These are phyloP conservation scores for Fusarium euwallaceae DNA, from an alignment of 2,329 filamentous ascomycete genomes.

Conservation along the genomic window DNA sequence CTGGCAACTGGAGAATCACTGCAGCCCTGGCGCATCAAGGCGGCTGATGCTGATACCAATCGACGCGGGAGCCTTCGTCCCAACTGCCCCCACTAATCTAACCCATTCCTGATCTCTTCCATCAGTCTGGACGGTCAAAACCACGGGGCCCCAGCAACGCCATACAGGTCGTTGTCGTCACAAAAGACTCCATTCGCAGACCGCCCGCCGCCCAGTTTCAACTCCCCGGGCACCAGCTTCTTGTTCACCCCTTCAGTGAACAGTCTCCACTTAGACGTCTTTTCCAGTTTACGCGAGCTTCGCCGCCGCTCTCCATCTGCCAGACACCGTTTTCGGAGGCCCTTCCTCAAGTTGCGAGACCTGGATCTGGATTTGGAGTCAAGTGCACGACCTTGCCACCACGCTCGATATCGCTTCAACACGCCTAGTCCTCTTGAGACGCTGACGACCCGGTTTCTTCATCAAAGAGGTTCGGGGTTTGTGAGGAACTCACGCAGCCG, in stretches of 20 bases:
- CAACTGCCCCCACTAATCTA: conserved; percentile 45
- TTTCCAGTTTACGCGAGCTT: conserved; percentile 13
- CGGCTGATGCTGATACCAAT: conserved; percentile 44
- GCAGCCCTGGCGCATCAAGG: conserved; percentile 39
- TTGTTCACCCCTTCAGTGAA: conserved; percentile 11
- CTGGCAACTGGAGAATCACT: conserved; percentile 37
- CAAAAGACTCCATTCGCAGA: conserved; percentile 36
- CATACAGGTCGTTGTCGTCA: conserved; percentile 36
- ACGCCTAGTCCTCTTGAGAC: conserved; percentile 3
- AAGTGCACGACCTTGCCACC: conserved; percentile 8
- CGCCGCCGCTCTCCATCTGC: conserved; percentile 14
- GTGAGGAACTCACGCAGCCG: conserved; percentile 30
- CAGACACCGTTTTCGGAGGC: conserved; percentile 5
- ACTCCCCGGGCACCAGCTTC: conserved; percentile 2
- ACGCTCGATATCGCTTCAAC: conserved; percentile 14
- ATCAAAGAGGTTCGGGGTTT: conserved; percentile 30
- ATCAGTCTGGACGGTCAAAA: conserved; percentile 38
- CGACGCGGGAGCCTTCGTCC: conserved; percentile 41
- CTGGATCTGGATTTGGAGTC: conserved; percentile 2
- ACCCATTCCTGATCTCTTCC: conserved; percentile 37
- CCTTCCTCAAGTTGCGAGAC: conserved; percentile 8
- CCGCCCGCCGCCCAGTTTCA: conserved; percentile 24
- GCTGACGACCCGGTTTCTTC: conserved; percentile 21
- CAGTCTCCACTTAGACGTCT: conserved; percentile 14
- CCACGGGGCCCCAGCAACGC: conserved; percentile 35